Evolutionary conservation across 1,284 basidiomycete genomes (phyloP).

Genomic region (Trametes sp.): DNA sequence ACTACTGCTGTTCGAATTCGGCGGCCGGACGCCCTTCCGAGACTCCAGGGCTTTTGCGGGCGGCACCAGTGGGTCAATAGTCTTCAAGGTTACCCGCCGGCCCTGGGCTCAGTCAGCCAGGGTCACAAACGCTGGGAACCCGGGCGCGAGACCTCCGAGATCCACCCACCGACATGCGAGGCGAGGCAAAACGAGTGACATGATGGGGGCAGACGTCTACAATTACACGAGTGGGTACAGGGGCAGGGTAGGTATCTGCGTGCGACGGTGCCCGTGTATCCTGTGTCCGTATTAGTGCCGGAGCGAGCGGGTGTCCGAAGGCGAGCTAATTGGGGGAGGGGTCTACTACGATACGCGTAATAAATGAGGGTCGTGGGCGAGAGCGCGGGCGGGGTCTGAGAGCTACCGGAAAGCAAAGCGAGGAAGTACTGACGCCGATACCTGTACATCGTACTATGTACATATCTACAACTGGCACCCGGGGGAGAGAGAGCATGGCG

Average conservation of each 20-base stretch:
- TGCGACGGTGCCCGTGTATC: conserved; percentile 6
- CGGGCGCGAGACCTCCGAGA: not conserved
- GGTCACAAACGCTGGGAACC: not conserved
- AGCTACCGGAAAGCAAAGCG: conserved; percentile 20
- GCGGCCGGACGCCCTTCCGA: not conserved
- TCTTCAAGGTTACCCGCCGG: not conserved
- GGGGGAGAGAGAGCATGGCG: not conserved
- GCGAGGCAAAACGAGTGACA: not conserved
- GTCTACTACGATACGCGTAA: conserved; percentile 14
- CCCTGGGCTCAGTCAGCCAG: not conserved
- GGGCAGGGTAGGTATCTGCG: conserved; percentile 8
- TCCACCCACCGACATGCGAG: not conserved
- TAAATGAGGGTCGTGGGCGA: conserved; percentile 2
- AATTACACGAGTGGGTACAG: conserved; percentile 10
- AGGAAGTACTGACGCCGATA: conserved; percentile 8
- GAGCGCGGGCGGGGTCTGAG: conserved; percentile 5
- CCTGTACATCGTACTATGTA: conserved; percentile 18
- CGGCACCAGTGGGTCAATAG: not conserved
- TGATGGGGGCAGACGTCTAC: conserved; percentile 8
- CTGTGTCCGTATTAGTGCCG: conserved; percentile 12
- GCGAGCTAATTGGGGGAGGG: conserved; percentile 3
- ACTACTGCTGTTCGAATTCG: not conserved
- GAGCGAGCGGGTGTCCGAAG: not conserved
- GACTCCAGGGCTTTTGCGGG: not conserved
- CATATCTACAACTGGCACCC: conserved; percentile 20